These are phyloP conservation scores for Ophiostoma sp. DNA, from an alignment of 2,329 filamentous ascomycete genomes.

Conservation along the genomic window DNA sequence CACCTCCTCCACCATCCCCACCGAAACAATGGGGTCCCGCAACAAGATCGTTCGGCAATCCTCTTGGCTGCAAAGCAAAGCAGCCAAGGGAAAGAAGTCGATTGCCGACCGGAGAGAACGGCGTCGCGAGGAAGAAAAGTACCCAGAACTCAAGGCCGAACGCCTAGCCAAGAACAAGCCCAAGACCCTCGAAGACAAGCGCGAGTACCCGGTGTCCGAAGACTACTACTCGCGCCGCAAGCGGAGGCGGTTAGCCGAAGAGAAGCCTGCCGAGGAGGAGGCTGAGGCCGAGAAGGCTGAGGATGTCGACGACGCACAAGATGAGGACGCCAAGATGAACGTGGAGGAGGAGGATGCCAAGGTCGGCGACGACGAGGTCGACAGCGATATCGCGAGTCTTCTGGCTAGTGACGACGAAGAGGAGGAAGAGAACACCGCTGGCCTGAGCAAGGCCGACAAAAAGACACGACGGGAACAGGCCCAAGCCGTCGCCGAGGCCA, in stretches of 20 bases:
- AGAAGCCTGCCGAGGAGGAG: constrained; percentile 48
- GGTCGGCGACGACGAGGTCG: constrained; percentile 52
- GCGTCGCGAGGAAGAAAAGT: constrained; percentile 81
- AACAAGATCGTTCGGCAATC: constrained; percentile 82
- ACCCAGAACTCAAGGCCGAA: constrained; percentile 72
- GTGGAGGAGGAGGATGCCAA: constrained; percentile 46
- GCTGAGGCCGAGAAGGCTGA: constrained; percentile 46
- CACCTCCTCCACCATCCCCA: background rate
- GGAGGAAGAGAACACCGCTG: constrained; percentile 42
- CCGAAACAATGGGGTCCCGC: constrained; percentile 37
- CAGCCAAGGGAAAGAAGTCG: constrained; percentile 55
- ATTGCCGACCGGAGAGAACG: constrained; percentile 75
- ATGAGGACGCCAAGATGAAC: constrained; percentile 44
- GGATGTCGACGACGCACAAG: constrained; percentile 43
- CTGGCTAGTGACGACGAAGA: constrained; percentile 44
- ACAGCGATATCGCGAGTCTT: constrained; percentile 32
- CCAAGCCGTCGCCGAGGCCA: constrained; percentile 37
- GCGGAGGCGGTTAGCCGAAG: constrained; percentile 49
- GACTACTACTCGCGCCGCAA: constrained; percentile 60
- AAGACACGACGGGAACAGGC: constrained; percentile 42
- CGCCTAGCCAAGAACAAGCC: constrained; percentile 78
- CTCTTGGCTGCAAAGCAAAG: constrained; percentile 71
- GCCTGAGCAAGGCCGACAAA: constrained; percentile 45
- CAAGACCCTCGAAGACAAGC: constrained; percentile 79
- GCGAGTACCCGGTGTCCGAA: constrained; percentile 81